phyloP scores from a whole-genome alignment of 768 basidiomycete genomes.

The Mycena alexandri region DNA sequence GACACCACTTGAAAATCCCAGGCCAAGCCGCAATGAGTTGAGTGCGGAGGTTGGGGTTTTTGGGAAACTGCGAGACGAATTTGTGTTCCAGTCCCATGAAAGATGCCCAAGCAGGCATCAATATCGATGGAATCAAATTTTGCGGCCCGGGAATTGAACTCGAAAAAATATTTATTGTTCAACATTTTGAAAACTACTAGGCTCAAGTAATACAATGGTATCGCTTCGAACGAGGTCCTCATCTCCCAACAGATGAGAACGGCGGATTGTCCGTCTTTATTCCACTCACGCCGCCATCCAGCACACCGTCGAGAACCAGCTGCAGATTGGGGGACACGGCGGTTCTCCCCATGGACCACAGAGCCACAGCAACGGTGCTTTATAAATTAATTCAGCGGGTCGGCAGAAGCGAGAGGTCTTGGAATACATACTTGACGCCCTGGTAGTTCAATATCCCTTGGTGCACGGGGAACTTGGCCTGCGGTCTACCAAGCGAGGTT shows the following conservation, averaged over 20 bases:
- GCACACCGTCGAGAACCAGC: constrained; percentile 66
- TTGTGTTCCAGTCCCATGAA: constrained; percentile 20
- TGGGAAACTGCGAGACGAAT: constrained; percentile 14
- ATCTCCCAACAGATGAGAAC: constrained; percentile 62
- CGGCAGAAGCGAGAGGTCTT: background rate
- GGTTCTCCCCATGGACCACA: constrained; percentile 74
- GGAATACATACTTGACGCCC: constrained; percentile 71
- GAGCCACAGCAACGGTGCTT: constrained; percentile 71
- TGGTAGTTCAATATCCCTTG: constrained; percentile 82
- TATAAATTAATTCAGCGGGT: background rate
- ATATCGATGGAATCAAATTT: too few relatives aligned
- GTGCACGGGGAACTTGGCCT: constrained; percentile 86
- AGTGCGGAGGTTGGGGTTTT: constrained; percentile 22
- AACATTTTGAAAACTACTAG: too few relatives aligned
- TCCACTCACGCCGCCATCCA: constrained; percentile 76
- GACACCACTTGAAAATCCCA: constrained; percentile 29
- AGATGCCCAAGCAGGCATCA: constrained; percentile 27
- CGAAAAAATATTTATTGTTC: too few relatives aligned
- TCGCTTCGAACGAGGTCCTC: background rate
- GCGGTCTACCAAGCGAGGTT: constrained; percentile 62
- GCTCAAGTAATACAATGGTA: too few relatives aligned
- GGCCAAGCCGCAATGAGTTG: constrained; percentile 28
- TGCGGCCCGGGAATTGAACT: too few relatives aligned
- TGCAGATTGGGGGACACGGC: constrained; percentile 64
- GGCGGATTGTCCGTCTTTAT: constrained; percentile 69